Conservation (phyloP, 2,329 filamentous ascomycete species). For the Alternaria arbusti region DNA sequence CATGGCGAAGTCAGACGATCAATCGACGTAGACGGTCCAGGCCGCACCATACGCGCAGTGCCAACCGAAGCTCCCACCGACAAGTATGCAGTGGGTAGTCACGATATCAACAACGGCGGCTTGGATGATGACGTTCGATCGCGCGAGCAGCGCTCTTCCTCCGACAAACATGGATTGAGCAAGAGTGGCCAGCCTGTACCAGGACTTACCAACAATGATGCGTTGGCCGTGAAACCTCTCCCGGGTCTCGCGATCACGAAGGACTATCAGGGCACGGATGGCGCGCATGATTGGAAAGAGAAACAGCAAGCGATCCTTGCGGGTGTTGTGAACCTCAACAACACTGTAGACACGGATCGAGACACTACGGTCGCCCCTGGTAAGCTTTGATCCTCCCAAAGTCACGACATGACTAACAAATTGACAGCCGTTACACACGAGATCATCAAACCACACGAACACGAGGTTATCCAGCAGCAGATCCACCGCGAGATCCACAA, state of each 20-base stretch:
- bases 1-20: not conserved
- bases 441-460: slow-evolving; percentile 51
- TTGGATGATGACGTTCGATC: slow-evolving; percentile 15
- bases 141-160: not conserved
- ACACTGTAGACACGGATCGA: slow-evolving; percentile 50
- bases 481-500: slow-evolving; percentile 63
- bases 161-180: slow-evolving; percentile 7
- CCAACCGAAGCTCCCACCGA: not conserved
- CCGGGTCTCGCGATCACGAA: not conserved
- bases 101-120: slow-evolving; percentile 9
- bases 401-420: slow-evolving; percentile 13
- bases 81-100: slow-evolving; percentile 7
- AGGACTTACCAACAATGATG: not conserved
- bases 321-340: slow-evolving; percentile 44
- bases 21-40: not conserved
- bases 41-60: not conserved
- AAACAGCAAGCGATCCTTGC: slow-evolving; percentile 22
- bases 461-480: slow-evolving; percentile 55
- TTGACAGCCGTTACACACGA: slow-evolving; percentile 59
- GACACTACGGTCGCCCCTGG: slow-evolving; percentile 49
- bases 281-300: slow-evolving; percentile 4
- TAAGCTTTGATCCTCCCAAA: slow-evolving; percentile 18
- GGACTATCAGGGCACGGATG: not conserved
- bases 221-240: not conserved
- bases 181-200: slow-evolving; percentile 7